Evolutionary conservation across 2,329 filamentous ascomycete species (phyloP).

Genomic region (Xylaria sp.): DNA sequence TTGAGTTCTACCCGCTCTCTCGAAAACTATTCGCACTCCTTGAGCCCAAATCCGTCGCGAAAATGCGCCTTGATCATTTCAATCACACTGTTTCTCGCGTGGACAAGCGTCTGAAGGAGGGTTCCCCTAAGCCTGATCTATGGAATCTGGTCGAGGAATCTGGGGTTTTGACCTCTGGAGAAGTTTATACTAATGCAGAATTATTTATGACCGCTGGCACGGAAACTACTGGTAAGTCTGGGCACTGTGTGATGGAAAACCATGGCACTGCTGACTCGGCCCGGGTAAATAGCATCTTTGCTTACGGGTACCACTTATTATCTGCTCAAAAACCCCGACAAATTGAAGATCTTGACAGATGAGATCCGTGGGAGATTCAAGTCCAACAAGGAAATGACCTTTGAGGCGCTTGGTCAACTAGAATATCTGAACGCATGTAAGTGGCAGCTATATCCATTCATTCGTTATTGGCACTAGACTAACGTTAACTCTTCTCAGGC

Average conservation of each 20-base stretch:
- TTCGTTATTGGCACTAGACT: neutral
- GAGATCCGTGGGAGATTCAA: slow-evolving; percentile 25
- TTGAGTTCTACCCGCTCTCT: slow-evolving; percentile 20
- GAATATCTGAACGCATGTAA: slow-evolving; percentile 37
- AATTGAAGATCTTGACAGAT: slow-evolving; percentile 17
- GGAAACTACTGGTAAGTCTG: slow-evolving; percentile 27
- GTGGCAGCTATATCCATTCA: neutral
- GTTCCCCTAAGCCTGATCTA: slow-evolving; percentile 34
- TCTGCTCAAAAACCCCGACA: slow-evolving; percentile 22
- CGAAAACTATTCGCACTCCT: slow-evolving; percentile 16
- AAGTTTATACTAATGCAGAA: slow-evolving; percentile 32
- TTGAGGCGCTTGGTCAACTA: slow-evolving; percentile 31
- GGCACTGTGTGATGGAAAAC: neutral
- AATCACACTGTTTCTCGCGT: slow-evolving; percentile 25
- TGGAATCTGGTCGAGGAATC: slow-evolving; percentile 37
- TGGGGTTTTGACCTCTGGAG: slow-evolving; percentile 20
- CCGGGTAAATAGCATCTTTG: slow-evolving; percentile 24
- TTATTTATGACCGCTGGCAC: slow-evolving; percentile 34
- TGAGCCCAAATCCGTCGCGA: slow-evolving; percentile 18
- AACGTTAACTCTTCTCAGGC: slow-evolving; percentile 15
- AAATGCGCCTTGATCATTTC: slow-evolving; percentile 26
- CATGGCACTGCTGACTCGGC: slow-evolving; percentile 13
- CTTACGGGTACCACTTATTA: slow-evolving; percentile 25
- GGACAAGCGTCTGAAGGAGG: slow-evolving; percentile 19
- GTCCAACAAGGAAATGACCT: slow-evolving; percentile 36